Percentiles rank a stretch among this genome's conserved stretches.
Conservation (phyloP, 2,329 filamentous ascomycete genomes). For the Alternaria rosae region DNA sequence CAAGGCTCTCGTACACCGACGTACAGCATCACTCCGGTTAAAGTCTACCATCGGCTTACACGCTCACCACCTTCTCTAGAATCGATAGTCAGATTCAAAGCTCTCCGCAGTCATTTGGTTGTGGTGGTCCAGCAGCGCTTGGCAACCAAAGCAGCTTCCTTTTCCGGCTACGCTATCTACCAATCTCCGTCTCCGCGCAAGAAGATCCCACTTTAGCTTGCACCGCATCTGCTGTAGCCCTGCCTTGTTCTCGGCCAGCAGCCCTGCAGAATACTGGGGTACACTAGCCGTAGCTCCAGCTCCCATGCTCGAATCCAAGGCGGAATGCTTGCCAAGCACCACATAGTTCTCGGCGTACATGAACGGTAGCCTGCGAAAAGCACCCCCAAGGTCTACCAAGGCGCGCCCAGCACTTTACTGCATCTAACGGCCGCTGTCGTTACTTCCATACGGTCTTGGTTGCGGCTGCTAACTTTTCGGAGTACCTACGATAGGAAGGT, state of each 20-base stretch:
- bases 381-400: constrained; percentile 27
- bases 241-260: constrained; percentile 6
- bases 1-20: not conserved
- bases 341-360: constrained; percentile 20
- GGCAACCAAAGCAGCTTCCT: constrained; percentile 28
- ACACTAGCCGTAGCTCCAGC: constrained; percentile 17
- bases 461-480: constrained; percentile 41
- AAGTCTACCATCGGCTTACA: constrained; percentile 10
- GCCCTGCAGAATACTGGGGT: constrained; percentile 9
- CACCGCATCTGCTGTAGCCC: constrained; percentile 7
- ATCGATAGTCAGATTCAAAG: not conserved
- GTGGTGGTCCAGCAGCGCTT: constrained; percentile 22
- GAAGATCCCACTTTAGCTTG: constrained; percentile 1
- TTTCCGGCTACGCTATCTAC: constrained; percentile 18
- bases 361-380: constrained; percentile 7
- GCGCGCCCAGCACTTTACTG: constrained; percentile 25
- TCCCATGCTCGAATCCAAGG: constrained; percentile 16
- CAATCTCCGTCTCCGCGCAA: constrained; percentile 12
- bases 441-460: constrained; percentile 30
- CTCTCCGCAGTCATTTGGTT: constrained; percentile 5
- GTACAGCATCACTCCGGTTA: not conserved
- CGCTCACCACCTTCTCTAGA: constrained; percentile 3
- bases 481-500: constrained; percentile 45
- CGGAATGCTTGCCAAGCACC: constrained; percentile 28
- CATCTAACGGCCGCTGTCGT: constrained; percentile 22